These are phyloP conservation scores for Sphagnurus paluster DNA, from an alignment of 1,284 basidiomycete genomes.

Conservation along the genomic window DNA sequence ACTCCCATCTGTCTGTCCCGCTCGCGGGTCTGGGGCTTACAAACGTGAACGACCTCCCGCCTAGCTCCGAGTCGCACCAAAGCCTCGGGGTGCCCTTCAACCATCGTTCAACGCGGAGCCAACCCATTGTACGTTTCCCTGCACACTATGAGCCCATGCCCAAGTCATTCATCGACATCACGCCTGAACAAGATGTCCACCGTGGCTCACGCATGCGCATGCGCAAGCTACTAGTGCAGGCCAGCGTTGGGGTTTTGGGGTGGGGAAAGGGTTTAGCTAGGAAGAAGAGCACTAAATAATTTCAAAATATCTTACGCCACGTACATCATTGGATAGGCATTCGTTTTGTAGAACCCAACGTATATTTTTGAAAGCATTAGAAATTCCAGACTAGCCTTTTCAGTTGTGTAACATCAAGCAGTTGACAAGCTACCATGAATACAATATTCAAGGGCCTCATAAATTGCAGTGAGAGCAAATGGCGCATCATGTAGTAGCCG, in stretches of 20 bases:
- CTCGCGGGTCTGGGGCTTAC: slow-evolving; percentile 9
- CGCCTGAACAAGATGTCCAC: slow-evolving; percentile 25
- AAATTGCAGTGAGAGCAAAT: no score
- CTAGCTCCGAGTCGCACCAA: not conserved
- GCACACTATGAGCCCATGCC: slow-evolving; percentile 13
- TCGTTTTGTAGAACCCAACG: slow-evolving; percentile 14
- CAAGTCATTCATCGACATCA: slow-evolving; percentile 41
- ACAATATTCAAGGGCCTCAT: no score
- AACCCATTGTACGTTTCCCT: slow-evolving; percentile 10
- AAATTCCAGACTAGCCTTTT: slow-evolving; percentile 1
- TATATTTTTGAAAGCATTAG: slow-evolving; percentile 1
- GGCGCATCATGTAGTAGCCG: no score
- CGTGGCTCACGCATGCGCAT: slow-evolving; percentile 11
- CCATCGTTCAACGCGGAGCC: slow-evolving; percentile 17
- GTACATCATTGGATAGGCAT: slow-evolving; percentile 4
- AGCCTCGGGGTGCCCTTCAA: slow-evolving; percentile 15
- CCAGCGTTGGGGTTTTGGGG: slow-evolving; percentile 27
- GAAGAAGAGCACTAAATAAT: slow-evolving; percentile 8
- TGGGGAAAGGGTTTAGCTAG: slow-evolving; percentile 24
- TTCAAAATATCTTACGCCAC: not conserved
- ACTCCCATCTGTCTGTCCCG: slow-evolving; percentile 13
- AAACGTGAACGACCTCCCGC: slow-evolving; percentile 2
- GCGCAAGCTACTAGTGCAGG: slow-evolving; percentile 27
- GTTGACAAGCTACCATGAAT: no score
- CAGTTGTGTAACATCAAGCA: no score